Percentiles rank a stretch among this genome's conserved stretches.
Conservation (phyloP, 2,329 filamentous ascomycete species). For the Tolypocladium album region DNA sequence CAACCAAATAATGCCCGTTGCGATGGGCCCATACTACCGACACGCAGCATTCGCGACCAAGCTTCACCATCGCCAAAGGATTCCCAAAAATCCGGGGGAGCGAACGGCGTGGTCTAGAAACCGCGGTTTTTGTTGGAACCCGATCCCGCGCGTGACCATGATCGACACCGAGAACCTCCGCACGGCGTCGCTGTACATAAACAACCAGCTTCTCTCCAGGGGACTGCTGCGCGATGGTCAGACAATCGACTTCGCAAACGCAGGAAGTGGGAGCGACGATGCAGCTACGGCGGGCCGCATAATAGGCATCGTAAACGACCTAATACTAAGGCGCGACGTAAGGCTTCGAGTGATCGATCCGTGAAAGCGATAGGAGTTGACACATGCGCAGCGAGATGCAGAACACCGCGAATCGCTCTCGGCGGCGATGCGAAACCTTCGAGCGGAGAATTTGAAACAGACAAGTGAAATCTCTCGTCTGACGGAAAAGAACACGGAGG, state of each 20-base stretch:
- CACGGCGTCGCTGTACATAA: slow-evolving; percentile 61
- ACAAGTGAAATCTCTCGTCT: slow-evolving; percentile 55
- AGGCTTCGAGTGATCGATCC: slow-evolving; percentile 2
- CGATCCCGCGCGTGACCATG: slow-evolving; percentile 23
- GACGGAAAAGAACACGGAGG: slow-evolving; percentile 40
- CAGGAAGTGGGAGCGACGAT: slow-evolving; percentile 49
- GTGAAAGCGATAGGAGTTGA: slow-evolving; percentile 2
- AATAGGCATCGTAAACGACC: slow-evolving; percentile 87
- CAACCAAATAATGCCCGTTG: slow-evolving; percentile 15
- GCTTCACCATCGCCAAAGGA: neutral
- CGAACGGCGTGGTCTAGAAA: neutral
- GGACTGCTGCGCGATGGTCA: slow-evolving; percentile 58
- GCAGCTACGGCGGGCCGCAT: slow-evolving; percentile 67
- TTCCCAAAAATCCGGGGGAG: neutral
- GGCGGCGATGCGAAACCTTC: slow-evolving; percentile 63
- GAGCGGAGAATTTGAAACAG: slow-evolving; percentile 65
- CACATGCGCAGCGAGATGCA: slow-evolving; percentile 60
- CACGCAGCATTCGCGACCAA: neutral
- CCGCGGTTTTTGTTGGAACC: neutral
- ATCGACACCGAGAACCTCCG: slow-evolving; percentile 51
- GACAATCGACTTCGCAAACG: slow-evolving; percentile 71
- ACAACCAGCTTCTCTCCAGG: slow-evolving; percentile 58
- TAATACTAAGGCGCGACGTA: slow-evolving; percentile 84
- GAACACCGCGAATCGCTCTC: slow-evolving; percentile 79
- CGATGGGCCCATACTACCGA: neutral